These are phyloP conservation scores for Smallanthus sonchifolius DNA, from an alignment of 129 eudicot species.

Conservation along the genomic window DNA sequence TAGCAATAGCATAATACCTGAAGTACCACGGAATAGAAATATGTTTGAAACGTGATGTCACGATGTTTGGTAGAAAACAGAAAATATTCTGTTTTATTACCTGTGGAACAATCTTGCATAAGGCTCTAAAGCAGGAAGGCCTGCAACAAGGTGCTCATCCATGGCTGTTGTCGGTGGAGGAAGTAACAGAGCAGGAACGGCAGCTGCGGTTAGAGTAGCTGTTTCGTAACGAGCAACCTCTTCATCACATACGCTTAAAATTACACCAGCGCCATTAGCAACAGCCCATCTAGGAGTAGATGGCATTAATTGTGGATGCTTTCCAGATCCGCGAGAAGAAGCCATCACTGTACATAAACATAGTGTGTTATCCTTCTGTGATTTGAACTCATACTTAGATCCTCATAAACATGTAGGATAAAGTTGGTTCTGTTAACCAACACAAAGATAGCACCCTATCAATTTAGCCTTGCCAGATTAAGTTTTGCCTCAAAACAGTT, in stretches of 20 bases:
- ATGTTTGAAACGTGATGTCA: not conserved
- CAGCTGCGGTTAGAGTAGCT: constrained; percentile 91
- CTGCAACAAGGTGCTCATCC: constrained; percentile 98
- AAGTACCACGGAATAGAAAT: constrained; percentile 19
- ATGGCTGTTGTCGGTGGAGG: constrained; percentile 96
- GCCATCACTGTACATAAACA: constrained; percentile 40
- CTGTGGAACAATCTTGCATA: constrained; percentile 91
- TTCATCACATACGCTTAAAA: constrained; percentile 93
- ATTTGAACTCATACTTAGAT: not conserved
- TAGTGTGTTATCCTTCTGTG: not conserved
- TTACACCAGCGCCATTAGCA: constrained; percentile 98
- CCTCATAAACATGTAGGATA: not conserved
- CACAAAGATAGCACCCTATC: not conserved
- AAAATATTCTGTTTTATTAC: constrained; percentile 24
- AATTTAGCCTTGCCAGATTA: not conserved
- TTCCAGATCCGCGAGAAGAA: constrained; percentile 86
- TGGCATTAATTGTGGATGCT: constrained; percentile 92
- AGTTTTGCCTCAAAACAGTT: not conserved
- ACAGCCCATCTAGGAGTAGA: constrained; percentile 99
- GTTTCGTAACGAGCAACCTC: constrained; percentile 92
- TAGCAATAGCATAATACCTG: constrained; percentile 96
- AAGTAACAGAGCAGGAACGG: constrained; percentile 96
- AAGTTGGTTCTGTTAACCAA: not conserved
- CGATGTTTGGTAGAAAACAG: not conserved
- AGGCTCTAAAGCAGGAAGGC: constrained; percentile 96